phyloP scores from a whole-genome alignment of 106 monocot genomes.

The Narthecium ossifragum region DNA sequence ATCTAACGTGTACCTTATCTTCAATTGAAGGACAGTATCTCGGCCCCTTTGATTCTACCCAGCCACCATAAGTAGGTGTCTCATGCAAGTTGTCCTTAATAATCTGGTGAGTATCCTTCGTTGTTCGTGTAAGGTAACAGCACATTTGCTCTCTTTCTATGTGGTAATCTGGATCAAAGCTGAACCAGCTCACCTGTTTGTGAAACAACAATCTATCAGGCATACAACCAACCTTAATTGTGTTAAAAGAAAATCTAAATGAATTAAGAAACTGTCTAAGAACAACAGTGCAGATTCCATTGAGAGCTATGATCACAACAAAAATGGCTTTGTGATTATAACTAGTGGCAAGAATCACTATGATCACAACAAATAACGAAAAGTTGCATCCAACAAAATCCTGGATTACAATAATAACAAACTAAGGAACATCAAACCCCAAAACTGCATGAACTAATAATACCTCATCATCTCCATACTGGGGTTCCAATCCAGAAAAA shows the following conservation, averaged over 20 bases:
- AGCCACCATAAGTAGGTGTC: conserved; percentile 99
- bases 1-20: conserved; percentile 74
- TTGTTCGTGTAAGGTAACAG: conserved; percentile 96
- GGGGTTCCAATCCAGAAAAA: conserved; percentile 81
- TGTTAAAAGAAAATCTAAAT: no score
- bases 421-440: background rate
- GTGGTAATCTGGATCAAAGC: conserved; percentile 92
- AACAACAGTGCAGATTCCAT: no score
- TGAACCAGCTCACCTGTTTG: conserved; percentile 90
- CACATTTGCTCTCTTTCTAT: conserved; percentile 96
- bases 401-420: background rate
- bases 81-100: conserved; percentile 91
- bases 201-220: background rate
- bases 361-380: background rate
- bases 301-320: no score
- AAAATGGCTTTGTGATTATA: no score
- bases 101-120: conserved; percentile 84
- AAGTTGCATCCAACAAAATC: background rate
- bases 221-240: no score
- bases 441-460: background rate
- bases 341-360: no score
- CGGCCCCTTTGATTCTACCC: conserved; percentile 98
- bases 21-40: conserved; percentile 99
- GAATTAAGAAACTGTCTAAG: no score
- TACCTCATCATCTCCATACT: conserved; percentile 95